phyloP scores from a whole-genome alignment of 495 filamentous ascomycete species.

The Haplographium delicatum region DNA sequence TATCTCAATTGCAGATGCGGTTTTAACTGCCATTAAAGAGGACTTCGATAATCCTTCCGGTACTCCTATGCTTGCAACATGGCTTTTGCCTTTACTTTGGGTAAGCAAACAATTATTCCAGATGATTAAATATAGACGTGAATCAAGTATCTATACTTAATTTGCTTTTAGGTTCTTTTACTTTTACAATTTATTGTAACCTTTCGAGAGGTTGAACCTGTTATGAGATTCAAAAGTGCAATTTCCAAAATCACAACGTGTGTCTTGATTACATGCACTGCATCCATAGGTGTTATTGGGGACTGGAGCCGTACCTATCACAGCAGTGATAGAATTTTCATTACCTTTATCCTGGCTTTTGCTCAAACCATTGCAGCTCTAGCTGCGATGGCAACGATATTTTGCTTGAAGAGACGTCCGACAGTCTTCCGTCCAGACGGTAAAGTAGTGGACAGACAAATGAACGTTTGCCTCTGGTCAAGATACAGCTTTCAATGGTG shows the following conservation, averaged over 20 bases:
- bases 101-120: neutral
- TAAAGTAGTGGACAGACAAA: slow-evolving; percentile 56
- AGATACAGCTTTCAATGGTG: slow-evolving; percentile 62
- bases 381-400: slow-evolving; percentile 12
- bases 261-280: neutral
- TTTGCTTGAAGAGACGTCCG: slow-evolving; percentile 56
- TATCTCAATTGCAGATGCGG: neutral
- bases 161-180: neutral
- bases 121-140: neutral
- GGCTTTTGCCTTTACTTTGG: neutral
- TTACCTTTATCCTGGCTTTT: neutral
- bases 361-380: neutral
- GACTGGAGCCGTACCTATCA: too few relatives aligned
- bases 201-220: neutral
- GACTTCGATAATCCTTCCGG: neutral
- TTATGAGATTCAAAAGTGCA: neutral
- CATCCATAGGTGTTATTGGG: neutral
- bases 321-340: too few relatives aligned
- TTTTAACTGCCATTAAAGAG: neutral
- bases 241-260: neutral
- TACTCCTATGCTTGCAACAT: neutral
- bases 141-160: too few relatives aligned
- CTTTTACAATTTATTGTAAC: neutral
- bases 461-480: slow-evolving; percentile 41
- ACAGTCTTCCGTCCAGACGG: slow-evolving; percentile 52